phyloP scores from a whole-genome alignment of 371 early-diverging fungal genomes.

The Apophysomyces sp. region DNA sequence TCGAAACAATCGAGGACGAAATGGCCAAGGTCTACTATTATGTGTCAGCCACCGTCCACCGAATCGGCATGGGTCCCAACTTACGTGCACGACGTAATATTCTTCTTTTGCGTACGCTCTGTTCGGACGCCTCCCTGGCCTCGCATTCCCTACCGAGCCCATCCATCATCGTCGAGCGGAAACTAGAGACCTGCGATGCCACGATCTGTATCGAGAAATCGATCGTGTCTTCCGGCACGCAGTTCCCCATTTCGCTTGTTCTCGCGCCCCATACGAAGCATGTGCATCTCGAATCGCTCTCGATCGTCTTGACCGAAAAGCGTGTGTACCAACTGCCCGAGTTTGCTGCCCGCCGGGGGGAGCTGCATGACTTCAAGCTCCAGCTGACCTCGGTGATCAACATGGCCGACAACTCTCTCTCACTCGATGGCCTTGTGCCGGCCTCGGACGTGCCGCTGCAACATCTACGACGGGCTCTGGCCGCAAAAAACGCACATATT shows the following conservation, averaged over 20 bases:
- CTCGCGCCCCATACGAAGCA: slow-evolving; percentile 39
- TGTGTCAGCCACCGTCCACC: slow-evolving; percentile 33
- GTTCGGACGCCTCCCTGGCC: slow-evolving; percentile 30
- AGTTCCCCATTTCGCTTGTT: slow-evolving; percentile 40
- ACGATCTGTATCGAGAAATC: slow-evolving; percentile 45
- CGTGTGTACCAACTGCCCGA: slow-evolving; percentile 45
- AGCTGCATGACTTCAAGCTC: slow-evolving; percentile 37
- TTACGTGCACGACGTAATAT: slow-evolving; percentile 30
- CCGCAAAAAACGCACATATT: slow-evolving; percentile 45
- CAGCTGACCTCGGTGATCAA: slow-evolving; percentile 27
- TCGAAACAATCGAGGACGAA: slow-evolving; percentile 49
- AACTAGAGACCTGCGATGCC: slow-evolving; percentile 34
- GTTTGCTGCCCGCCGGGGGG: slow-evolving; percentile 33
- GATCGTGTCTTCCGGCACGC: slow-evolving; percentile 47
- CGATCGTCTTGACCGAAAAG: slow-evolving; percentile 33
- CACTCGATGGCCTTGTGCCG: slow-evolving; percentile 20
- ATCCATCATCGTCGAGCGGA: slow-evolving; percentile 40
- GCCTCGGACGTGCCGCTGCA: slow-evolving; percentile 19
- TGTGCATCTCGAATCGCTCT: slow-evolving; percentile 33
- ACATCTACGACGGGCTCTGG: slow-evolving; percentile 29
- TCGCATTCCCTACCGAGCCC: slow-evolving; percentile 32
- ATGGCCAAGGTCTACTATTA: slow-evolving; percentile 40
- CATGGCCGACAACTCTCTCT: slow-evolving; percentile 19
- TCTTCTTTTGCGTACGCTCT: slow-evolving; percentile 36
- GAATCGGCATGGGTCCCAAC: slow-evolving; percentile 28